phyloP scores from a whole-genome alignment of 306 rosid genomes.

The Pachyrhizus erosus region DNA sequence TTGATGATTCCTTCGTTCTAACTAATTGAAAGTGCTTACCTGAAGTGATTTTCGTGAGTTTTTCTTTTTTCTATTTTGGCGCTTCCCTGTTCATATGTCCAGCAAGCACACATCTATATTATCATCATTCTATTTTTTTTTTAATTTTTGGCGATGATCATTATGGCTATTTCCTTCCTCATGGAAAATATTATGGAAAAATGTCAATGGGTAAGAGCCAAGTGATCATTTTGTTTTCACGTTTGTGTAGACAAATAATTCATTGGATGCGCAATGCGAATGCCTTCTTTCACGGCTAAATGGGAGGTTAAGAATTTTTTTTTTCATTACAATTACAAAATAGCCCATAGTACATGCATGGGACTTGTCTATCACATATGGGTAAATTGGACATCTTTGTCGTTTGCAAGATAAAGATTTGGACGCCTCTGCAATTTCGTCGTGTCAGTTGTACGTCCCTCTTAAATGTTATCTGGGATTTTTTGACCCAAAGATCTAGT shows the following conservation, averaged over 20 bases:
- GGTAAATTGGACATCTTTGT: conserved; percentile 9
- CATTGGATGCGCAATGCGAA: conserved; percentile 27
- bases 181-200: conserved; percentile 13
- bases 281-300: conserved; percentile 64
- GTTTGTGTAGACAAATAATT: conserved; percentile 23
- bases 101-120: neutral
- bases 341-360: conserved; percentile 10
- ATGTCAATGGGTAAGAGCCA: conserved; percentile 24
- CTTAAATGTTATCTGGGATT: conserved; percentile 45
- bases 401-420: neutral
- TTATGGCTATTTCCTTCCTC: conserved; percentile 2
- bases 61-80: conserved; percentile 1
- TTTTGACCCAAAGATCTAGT: conserved; percentile 8
- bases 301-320: conserved; percentile 43
- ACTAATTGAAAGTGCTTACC: conserved; percentile 1
- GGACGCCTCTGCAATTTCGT: conserved; percentile 41
- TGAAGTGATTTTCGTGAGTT: neutral
- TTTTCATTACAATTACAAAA: conserved; percentile 24
- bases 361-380: neutral
- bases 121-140: neutral
- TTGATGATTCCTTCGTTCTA: conserved; percentile 41
- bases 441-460: conserved; percentile 32
- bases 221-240: conserved; percentile 8
- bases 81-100: conserved; percentile 8
- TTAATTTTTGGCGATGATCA: neutral